These are phyloP conservation scores for Termitomyces sp. DNA, from an alignment of 768 basidiomycete species.

Conservation along the genomic window DNA sequence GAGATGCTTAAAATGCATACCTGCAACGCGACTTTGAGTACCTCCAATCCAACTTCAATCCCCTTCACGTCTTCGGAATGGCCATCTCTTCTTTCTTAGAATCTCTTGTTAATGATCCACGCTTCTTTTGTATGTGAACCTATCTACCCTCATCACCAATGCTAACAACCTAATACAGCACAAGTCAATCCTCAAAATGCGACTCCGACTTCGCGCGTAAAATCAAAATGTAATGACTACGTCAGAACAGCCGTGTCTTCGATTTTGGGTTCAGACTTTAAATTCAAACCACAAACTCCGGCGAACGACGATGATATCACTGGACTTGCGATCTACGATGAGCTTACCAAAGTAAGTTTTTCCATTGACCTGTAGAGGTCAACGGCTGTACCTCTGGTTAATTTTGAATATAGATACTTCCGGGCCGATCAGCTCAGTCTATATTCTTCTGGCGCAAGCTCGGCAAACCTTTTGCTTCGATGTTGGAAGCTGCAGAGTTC, in stretches of 20 bases:
- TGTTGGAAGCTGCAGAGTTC: slow-evolving; percentile 25
- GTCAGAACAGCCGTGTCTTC: slow-evolving; percentile 9
- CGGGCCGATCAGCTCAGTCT: slow-evolving; percentile 14
- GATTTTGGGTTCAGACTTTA: slow-evolving; percentile 13
- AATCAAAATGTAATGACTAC: not conserved
- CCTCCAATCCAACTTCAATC: not conserved
- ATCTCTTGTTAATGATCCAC: slow-evolving; percentile 10
- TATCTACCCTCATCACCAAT: not conserved
- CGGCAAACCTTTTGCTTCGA: slow-evolving; percentile 24
- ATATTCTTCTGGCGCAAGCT: slow-evolving; percentile 26
- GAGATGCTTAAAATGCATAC: slow-evolving; percentile 4
- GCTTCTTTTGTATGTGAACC: slow-evolving; percentile 13
- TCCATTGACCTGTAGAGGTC: not conserved
- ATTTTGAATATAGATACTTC: slow-evolving; percentile 12
- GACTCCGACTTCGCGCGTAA: not conserved
- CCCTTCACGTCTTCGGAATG: slow-evolving; percentile 4
- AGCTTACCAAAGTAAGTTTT: slow-evolving; percentile 15
- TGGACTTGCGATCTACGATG: slow-evolving; percentile 14
- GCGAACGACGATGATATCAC: slow-evolving; percentile 6
- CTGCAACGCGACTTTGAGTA: not conserved
- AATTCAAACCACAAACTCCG: slow-evolving; percentile 6
- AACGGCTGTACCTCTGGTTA: not conserved
- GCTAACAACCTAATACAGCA: slow-evolving; percentile 3
- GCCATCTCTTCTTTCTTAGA: slow-evolving; percentile 13
- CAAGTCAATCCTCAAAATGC: slow-evolving; percentile 4